Percentiles rank a stretch among this genome's conserved stretches.
Evolutionary conservation across 208 protist species (phyloP).

Genomic region (Spongospora subterranea): DNA sequence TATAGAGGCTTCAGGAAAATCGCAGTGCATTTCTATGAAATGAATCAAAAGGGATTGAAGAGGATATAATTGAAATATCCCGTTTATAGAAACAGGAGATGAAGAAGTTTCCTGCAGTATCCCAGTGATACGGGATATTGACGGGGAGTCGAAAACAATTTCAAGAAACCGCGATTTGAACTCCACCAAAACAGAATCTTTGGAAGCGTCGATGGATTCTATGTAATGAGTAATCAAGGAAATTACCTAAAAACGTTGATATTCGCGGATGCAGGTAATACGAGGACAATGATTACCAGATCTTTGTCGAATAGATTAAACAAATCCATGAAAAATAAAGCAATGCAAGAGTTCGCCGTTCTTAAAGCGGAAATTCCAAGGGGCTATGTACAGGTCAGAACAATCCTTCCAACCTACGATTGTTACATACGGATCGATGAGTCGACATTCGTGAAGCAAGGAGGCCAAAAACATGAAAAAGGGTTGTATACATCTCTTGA

Average conservation of each 20-base stretch:
- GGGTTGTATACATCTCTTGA: background rate
- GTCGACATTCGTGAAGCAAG: background rate
- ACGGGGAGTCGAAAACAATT: background rate
- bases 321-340: slow-evolving; percentile 23
- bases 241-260: background rate
- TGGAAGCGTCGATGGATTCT: background rate
- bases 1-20: background rate
- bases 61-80: background rate
- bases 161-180: slow-evolving; percentile 31
- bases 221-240: slow-evolving; percentile 16
- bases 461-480: background rate
- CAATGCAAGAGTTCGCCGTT: slow-evolving; percentile 32
- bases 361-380: slow-evolving; percentile 28
- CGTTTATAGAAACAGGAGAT: background rate
- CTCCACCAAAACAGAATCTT: slow-evolving; percentile 9
- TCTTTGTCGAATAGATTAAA: background rate
- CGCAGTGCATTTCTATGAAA: slow-evolving; percentile 5
- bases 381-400: background rate
- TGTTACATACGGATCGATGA: slow-evolving; percentile 16
- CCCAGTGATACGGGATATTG: background rate
- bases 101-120: background rate
- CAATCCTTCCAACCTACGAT: background rate
- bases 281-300: background rate
- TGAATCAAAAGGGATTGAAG: slow-evolving; percentile 15
- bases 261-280: background rate